These are phyloP conservation scores for Tagetes patula DNA, from an alignment of 129 eudicot genomes.

Conservation along the genomic window DNA sequence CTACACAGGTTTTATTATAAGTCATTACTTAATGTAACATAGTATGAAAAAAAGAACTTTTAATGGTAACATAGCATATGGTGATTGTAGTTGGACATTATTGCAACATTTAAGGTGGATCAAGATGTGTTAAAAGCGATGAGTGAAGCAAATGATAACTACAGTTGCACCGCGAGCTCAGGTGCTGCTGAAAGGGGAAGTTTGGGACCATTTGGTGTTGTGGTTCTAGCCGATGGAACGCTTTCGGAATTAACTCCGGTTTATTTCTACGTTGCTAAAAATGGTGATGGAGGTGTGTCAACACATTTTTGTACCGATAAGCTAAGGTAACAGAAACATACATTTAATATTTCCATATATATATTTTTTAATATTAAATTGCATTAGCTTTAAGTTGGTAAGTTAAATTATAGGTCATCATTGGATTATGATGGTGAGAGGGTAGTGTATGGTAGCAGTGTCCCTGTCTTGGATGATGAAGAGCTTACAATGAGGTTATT, in stretches of 20 bases:
- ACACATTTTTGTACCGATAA: conserved; percentile 81
- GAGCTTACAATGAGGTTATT: conserved; percentile 58
- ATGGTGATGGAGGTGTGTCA: conserved; percentile 41
- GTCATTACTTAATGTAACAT: not conserved
- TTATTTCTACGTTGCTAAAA: conserved; percentile 74
- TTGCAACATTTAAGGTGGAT: conserved; percentile 64
- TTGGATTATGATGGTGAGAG: conserved; percentile 55
- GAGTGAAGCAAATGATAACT: conserved; percentile 39
- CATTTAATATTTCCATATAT: not conserved
- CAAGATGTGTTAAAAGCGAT: conserved; percentile 34
- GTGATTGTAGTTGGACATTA: conserved; percentile 64
- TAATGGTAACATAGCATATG: conserved; percentile 4
- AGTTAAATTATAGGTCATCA: conserved; percentile 58
- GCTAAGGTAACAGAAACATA: conserved; percentile 46
- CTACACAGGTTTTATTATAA: conserved; percentile 57
- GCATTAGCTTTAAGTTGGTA: not conserved
- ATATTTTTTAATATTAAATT: not conserved
- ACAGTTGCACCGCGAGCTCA: conserved; percentile 55
- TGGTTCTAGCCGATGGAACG: conserved; percentile 67
- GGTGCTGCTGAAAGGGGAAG: conserved; percentile 65
- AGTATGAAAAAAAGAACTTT: not conserved
- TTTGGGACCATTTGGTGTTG: conserved; percentile 84
- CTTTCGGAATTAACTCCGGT: conserved; percentile 73
- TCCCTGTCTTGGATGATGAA: conserved; percentile 80
- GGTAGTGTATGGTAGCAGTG: conserved; percentile 65